A percentile compares a stretch with the other conserved stretches of the same genome.
phyloP scores from a whole-genome alignment of 116 monocot species.

The Iris pallida region DNA sequence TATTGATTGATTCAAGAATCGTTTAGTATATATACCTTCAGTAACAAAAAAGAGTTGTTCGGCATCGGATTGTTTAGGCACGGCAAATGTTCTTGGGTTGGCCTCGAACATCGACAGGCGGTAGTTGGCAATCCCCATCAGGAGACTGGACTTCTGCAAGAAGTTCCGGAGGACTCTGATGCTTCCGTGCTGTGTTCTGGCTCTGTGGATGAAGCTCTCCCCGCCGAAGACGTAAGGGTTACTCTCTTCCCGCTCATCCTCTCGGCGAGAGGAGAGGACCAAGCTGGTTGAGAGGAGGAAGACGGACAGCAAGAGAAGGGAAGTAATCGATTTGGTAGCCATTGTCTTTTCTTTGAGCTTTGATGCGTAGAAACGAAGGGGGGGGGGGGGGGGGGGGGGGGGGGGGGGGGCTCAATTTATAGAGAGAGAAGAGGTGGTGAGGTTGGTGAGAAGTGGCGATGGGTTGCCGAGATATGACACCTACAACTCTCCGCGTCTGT shows the following conservation, averaged over 20 bases:
- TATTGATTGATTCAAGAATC: neutral
- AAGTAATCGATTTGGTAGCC: too few species aligned
- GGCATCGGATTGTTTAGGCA: constrained; percentile 43
- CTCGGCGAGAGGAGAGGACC: neutral
- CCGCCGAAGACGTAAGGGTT: constrained; percentile 20
- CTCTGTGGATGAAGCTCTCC: constrained; percentile 26
- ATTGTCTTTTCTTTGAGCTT: too few species aligned
- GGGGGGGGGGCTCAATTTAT: too few species aligned
- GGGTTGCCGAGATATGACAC: too few species aligned
- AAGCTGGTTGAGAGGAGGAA: neutral
- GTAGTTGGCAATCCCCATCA: constrained; percentile 40
- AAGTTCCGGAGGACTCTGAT: constrained; percentile 30
- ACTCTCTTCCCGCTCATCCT: neutral
- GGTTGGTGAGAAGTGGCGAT: too few species aligned
- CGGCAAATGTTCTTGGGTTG: constrained; percentile 33
- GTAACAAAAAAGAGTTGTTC: constrained; percentile 36
- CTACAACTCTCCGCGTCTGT: too few species aligned
- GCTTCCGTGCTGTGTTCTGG: constrained; percentile 30
- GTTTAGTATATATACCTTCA: constrained; percentile 10
- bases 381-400: too few species aligned
- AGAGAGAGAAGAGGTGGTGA: too few species aligned
- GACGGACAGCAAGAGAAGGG: neutral
- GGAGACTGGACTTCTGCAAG: constrained; percentile 23
- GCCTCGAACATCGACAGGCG: constrained; percentile 26
- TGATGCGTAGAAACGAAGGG: too few species aligned